These are phyloP conservation scores for Leccinum subrobustum DNA, from an alignment of 1,284 basidiomycete species.

Conservation along the genomic window DNA sequence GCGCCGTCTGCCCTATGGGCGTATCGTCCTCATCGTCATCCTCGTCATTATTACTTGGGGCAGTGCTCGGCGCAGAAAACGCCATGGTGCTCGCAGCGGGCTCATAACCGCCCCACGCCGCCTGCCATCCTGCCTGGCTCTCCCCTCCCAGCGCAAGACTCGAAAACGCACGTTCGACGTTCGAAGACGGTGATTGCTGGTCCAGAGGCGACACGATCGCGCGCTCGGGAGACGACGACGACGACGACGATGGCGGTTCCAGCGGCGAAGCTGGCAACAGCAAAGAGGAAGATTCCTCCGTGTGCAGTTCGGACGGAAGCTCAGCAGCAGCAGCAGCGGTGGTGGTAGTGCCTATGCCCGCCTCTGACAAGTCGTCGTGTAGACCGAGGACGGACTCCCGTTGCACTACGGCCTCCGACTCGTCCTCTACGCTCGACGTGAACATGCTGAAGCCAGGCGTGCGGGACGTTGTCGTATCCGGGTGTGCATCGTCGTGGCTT, in stretches of 20 bases:
- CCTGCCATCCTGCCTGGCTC: constrained; percentile 55
- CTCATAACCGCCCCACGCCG: constrained; percentile 41
- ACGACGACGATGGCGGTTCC: constrained; percentile 23
- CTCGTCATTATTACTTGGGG: constrained; percentile 47
- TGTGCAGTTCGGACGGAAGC: not conserved
- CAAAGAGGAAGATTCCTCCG: constrained; percentile 9
- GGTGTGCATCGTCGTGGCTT: constrained; percentile 21
- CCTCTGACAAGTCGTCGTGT: constrained; percentile 3
- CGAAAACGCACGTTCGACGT: constrained; percentile 49
- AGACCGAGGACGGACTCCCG: constrained; percentile 11
- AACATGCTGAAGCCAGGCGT: constrained; percentile 30
- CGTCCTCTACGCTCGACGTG: constrained; percentile 19
- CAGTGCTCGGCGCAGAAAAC: constrained; percentile 12
- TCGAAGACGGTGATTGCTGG: constrained; percentile 31
- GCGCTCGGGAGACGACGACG: constrained; percentile 25
- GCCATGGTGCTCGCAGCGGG: constrained; percentile 6
- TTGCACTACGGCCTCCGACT: constrained; percentile 9
- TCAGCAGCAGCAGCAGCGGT: not conserved
- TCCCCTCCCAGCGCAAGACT: constrained; percentile 65
- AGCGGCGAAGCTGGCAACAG: constrained; percentile 17
- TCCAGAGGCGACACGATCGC: constrained; percentile 56
- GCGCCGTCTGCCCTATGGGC: constrained; percentile 60
- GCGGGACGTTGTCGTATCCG: constrained; percentile 18
- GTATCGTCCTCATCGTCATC: constrained; percentile 73
- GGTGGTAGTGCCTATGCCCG: not conserved